phyloP scores from a whole-genome alignment of 768 basidiomycete species.

The Myochromella boudieri region DNA sequence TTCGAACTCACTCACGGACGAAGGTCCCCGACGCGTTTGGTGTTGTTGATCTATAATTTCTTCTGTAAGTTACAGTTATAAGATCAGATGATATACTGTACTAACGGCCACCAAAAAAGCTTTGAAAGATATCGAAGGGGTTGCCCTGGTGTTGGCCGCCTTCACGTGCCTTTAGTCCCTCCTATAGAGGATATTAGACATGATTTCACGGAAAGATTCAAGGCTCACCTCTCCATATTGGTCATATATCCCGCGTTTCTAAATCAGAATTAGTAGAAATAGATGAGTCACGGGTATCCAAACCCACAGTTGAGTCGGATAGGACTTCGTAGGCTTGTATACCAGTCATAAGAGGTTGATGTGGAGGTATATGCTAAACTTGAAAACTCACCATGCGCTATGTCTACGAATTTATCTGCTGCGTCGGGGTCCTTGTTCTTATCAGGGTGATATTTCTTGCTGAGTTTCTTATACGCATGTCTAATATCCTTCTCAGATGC shows the following conservation, averaged over 20 bases:
- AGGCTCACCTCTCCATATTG: conserved; percentile 77
- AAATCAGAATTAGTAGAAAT: conserved; percentile 9
- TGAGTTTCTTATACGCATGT: conserved; percentile 88
- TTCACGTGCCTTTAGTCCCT: conserved; percentile 90
- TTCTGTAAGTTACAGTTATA: background rate
- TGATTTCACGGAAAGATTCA: conserved; percentile 8
- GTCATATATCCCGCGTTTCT: conserved; percentile 96
- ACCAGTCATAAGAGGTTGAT: background rate
- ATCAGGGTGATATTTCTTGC: conserved; percentile 91
- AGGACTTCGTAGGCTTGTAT: conserved; percentile 88
- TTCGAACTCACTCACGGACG: conserved; percentile 80
- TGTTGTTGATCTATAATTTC: conserved; percentile 45
- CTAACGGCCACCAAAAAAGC: conserved; percentile 87
- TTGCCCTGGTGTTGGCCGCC: conserved; percentile 81
- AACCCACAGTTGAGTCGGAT: conserved; percentile 73
- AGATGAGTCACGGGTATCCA: background rate
- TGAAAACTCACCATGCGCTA: conserved; percentile 70
- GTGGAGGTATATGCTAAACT: background rate
- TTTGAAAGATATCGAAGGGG: conserved; percentile 93
- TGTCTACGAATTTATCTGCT: conserved; percentile 85
- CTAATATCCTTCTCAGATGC: conserved; percentile 89
- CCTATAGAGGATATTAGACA: conserved; percentile 39
- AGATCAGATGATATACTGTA: conserved; percentile 12
- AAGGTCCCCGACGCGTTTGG: conserved; percentile 73
- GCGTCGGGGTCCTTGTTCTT: conserved; percentile 88